Evolutionary conservation across 2,329 filamentous ascomycete species (phyloP).

Genomic region (Ceratocystis diversiconidia): DNA sequence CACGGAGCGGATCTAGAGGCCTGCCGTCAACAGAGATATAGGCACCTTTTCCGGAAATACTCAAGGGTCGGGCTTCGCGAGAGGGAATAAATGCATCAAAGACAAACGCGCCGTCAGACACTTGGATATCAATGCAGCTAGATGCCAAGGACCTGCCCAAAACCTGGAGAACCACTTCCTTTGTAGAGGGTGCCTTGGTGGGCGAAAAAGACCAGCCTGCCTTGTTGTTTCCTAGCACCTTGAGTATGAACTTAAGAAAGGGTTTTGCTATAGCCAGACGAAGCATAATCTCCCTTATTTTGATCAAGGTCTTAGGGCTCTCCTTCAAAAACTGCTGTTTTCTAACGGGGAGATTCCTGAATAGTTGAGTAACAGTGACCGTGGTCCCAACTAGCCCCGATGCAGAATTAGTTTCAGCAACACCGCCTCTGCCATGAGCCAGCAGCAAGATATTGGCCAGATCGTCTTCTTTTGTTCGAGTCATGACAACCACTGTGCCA

Average conservation of each 20-base stretch:
- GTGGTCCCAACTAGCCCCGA: slow-evolving; percentile 55
- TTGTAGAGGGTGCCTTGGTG: slow-evolving; percentile 30
- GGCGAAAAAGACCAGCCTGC: slow-evolving; percentile 50
- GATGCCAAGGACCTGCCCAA: slow-evolving; percentile 43
- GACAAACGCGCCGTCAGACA: slow-evolving; percentile 25
- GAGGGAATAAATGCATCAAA: slow-evolving; percentile 47
- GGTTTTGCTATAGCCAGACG: slow-evolving; percentile 54
- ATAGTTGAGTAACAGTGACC: slow-evolving; percentile 45
- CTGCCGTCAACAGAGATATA: slow-evolving; percentile 57
- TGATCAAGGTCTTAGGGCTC: slow-evolving; percentile 40
- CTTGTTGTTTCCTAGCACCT: slow-evolving; percentile 39
- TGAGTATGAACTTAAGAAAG: slow-evolving; percentile 45
- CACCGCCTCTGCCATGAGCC: slow-evolving; percentile 24
- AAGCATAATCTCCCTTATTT: slow-evolving; percentile 45
- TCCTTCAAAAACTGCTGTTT: slow-evolving; percentile 43
- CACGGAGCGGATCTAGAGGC: slow-evolving; percentile 42
- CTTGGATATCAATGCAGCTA: slow-evolving; percentile 35
- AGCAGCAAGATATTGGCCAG: slow-evolving; percentile 40
- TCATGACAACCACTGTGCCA: slow-evolving; percentile 47
- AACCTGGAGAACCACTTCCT: slow-evolving; percentile 47
- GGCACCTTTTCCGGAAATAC: slow-evolving; percentile 33
- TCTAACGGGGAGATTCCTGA: slow-evolving; percentile 48
- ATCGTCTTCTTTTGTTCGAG: slow-evolving; percentile 45
- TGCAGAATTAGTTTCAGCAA: slow-evolving; percentile 24
- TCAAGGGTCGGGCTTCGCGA: slow-evolving; percentile 30